Percentiles rank a stretch among this genome's conserved stretches.
These are phyloP conservation scores for Parasitella parasitica DNA, from an alignment of 371 early-diverging fungal genomes.

Conservation along the genomic window DNA sequence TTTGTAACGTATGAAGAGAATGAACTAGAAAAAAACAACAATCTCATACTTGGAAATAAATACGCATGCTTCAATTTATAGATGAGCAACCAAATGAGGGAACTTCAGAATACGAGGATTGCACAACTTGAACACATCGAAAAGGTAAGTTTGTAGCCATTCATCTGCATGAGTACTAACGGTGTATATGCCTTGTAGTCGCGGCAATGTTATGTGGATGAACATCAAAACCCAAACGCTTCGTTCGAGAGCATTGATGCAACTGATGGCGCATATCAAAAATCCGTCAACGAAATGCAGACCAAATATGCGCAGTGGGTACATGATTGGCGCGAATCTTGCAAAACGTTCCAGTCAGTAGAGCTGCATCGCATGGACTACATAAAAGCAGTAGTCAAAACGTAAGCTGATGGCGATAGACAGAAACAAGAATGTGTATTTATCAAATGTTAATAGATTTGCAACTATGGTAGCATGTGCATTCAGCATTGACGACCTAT, in stretches of 20 bases:
- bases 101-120: background rate
- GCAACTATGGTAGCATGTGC: background rate
- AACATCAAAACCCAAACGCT: background rate
- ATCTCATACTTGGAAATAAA: background rate
- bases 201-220: background rate
- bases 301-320: background rate
- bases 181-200: background rate
- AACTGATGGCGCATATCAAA: slow-evolving; percentile 4
- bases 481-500: background rate
- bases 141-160: background rate
- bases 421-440: too few relatives aligned
- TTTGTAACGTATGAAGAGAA: slow-evolving; percentile 6
- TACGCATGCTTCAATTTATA: background rate
- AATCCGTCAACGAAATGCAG: background rate
- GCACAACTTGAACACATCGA: background rate
- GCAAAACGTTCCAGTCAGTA: slow-evolving; percentile 4
- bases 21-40: background rate
- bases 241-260: background rate
- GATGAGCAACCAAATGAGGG: slow-evolving; percentile 13
- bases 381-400: slow-evolving; percentile 8
- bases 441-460: too few relatives aligned
- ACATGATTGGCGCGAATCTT: slow-evolving; percentile 11
- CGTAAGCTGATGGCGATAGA: background rate
- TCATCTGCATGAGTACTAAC: background rate
- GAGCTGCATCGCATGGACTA: slow-evolving; percentile 4